phyloP scores from a whole-genome alignment of 2,329 filamentous ascomycete genomes.

The Drechslera avenae region DNA sequence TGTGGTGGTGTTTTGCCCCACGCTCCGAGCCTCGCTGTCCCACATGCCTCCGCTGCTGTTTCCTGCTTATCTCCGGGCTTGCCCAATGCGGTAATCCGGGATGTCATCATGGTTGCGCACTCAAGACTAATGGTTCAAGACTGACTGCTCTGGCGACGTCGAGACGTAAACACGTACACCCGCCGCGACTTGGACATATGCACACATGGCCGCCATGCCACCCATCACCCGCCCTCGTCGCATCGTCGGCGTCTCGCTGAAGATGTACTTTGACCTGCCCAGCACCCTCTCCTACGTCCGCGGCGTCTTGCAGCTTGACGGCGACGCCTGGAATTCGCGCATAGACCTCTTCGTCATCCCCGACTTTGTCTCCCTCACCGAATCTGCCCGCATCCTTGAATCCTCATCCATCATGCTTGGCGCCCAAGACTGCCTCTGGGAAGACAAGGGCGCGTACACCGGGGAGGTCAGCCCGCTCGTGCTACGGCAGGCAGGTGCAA shows the following conservation, averaged over 20 bases:
- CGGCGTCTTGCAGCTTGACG: conserved; percentile 50
- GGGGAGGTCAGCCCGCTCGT: conserved; percentile 75
- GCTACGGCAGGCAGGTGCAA: conserved; percentile 69
- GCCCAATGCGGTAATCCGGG: conserved; percentile 8
- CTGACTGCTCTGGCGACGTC: background rate
- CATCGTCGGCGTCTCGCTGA: conserved; percentile 74
- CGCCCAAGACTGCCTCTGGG: conserved; percentile 76
- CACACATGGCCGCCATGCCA: conserved; percentile 30
- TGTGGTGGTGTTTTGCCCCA: conserved; percentile 13
- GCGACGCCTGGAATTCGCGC: conserved; percentile 60
- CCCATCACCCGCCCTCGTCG: conserved; percentile 57
- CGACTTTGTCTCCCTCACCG: conserved; percentile 72
- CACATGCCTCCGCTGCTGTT: conserved; percentile 3
- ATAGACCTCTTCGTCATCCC: conserved; percentile 79
- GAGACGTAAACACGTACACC: background rate
- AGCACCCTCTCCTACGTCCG: conserved; percentile 61
- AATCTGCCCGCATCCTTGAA: conserved; percentile 57
- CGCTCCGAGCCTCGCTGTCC: conserved; percentile 1
- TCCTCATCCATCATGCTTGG: conserved; percentile 66
- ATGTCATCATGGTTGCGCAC: conserved; percentile 4
- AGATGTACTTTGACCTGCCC: conserved; percentile 78
- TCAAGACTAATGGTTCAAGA: background rate
- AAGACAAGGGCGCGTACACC: conserved; percentile 74
- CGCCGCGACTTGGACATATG: background rate
- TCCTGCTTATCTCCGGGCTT: background rate